Evolutionary conservation across 768 basidiomycete species (phyloP), one percentile per base, ranked within the genome.

Genomic region (Lactifluus piperatus): DNA sequence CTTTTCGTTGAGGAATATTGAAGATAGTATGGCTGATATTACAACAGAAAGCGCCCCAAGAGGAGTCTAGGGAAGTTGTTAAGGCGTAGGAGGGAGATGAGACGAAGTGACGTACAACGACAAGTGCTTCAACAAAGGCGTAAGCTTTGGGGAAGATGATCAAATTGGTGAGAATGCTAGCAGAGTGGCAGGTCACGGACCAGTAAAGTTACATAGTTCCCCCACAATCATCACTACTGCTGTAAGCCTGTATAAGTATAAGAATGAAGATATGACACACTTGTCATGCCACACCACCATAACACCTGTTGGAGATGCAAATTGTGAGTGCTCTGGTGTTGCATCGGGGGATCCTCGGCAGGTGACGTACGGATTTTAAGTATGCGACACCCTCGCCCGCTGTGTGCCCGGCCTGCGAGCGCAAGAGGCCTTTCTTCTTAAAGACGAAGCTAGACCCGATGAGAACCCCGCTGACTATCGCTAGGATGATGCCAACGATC

Each of bases 31-130:
- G 51, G 94, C 94, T 71, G 86, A 95, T 63, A 98, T 79, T 64
- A 99, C 97, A 65, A 99, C 97, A 20, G 93, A 94, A 55, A 99
- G 81, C 8, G 95, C 94, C 43, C 95, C 95, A 66, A 99, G 81
- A 3, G 95, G 97, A 39, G 95, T 98, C 85, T 88, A 63, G 59
- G 24, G 51, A 27, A 48, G 36, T 52, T 53, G 37, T 56, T 51
- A 48, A 32, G 37, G 47, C 45, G 56, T 50, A 58, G 52, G 56
- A 50, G 46, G 34, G 24, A 8, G 24, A 46, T 16, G 48, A 50
- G 57, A 46, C 34, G 39, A 18, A 24, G 54, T 39, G 34, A 78
- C 84, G 62, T 70, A 91, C 88, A 60, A 98, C 97, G 60, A 97
- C 83, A 66, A 98, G 86, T 29, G 92, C 92, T 70, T 92, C 86